Conservation (phyloP, 305 asterid species). For the Petunia hybrid region DNA sequence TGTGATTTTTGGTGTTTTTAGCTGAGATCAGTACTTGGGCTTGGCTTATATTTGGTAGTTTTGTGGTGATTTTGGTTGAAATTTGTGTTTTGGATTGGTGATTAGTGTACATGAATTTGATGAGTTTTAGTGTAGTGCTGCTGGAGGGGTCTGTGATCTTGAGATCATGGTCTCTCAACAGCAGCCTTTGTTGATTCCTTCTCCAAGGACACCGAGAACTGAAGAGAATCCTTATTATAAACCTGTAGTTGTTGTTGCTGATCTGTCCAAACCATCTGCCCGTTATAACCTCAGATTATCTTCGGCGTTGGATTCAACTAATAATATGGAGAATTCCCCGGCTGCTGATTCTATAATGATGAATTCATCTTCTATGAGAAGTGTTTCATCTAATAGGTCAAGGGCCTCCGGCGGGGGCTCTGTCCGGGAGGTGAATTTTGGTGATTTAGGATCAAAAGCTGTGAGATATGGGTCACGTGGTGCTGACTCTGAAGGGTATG, state of each 20-base stretch:
- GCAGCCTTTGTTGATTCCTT: slow-evolving; percentile 52
- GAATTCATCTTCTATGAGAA: slow-evolving; percentile 58
- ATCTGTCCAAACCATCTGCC: slow-evolving; percentile 37
- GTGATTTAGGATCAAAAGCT: slow-evolving; percentile 57
- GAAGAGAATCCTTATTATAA: slow-evolving; percentile 43
- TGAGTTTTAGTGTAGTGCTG: slow-evolving; percentile 36
- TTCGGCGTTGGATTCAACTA: slow-evolving; percentile 56
- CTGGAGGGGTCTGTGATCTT: slow-evolving; percentile 47
- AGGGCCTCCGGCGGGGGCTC: slow-evolving; percentile 67
- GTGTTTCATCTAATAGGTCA: slow-evolving; percentile 61
- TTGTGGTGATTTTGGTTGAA: slow-evolving; percentile 27
- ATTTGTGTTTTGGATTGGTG: background rate
- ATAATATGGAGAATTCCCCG: slow-evolving; percentile 52
- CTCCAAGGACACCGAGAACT: slow-evolving; percentile 47
- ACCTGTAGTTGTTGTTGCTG: slow-evolving; percentile 49
- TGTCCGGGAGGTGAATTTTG: slow-evolving; percentile 68
- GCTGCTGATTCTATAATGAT: slow-evolving; percentile 49
- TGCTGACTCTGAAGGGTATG: slow-evolving; percentile 71
- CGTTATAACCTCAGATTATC: slow-evolving; percentile 38
- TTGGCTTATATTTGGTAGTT: slow-evolving; percentile 31
- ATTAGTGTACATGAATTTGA: slow-evolving; percentile 40
- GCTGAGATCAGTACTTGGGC: slow-evolving; percentile 41
- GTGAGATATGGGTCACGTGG: slow-evolving; percentile 76
- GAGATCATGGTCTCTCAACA: slow-evolving; percentile 52
- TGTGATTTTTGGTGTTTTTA: slow-evolving; percentile 37